Evolutionary conservation across 1,139 yeast species (phyloP), one percentile per base, ranked within the genome.

Genomic region (Blastobotrys apis): DNA sequence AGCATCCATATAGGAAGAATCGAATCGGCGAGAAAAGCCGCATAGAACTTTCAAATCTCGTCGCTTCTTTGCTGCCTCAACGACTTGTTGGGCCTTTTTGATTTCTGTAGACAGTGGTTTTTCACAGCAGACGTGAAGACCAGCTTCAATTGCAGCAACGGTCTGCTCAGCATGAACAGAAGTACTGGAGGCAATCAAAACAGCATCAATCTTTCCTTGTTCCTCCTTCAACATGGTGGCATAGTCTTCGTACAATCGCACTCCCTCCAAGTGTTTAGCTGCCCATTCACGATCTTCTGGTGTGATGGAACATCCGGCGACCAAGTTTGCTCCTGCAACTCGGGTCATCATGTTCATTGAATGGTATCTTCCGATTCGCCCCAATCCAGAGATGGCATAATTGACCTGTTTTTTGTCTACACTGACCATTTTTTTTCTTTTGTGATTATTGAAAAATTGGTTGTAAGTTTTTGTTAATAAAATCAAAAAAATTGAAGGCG

Each of bases 291-390:
- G 32, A 37, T 54, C 58, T 21, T 41, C 50, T 20, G 51, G 39
- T 20, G 43, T 44, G 19, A 55, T 49, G 17, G 56, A 44, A 43
- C 56, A 54, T 2, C 46, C 58, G 12, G 58, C 58, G 19, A 54
- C 58, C 8, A 54, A 49, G 13, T 49, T 47, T 15, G 52, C 43
- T 20, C 48, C 48, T 4, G 53, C 44, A 15, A 47, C 47, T 20
- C 51, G 43, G 19, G 47, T 48, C 31, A 53, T 31, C 37, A 53
- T 36, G 46, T 52, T 52, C 41, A 37, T 41, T 27, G 57, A 47
- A 33, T 54, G 58, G 34, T 53, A 50, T 33, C 47, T 41, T 22
- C 58, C 58, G 38, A 54, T 54, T 31, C 58, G 47, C 26, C 58
- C 58, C 30, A 53, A 44, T 16, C 58, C 58, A 26, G 50, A 47